Percentiles rank a stretch among this genome's conserved stretches.
Conservation (phyloP, 352 stramenopile genomes). For the Peronospora belbahrii region DNA sequence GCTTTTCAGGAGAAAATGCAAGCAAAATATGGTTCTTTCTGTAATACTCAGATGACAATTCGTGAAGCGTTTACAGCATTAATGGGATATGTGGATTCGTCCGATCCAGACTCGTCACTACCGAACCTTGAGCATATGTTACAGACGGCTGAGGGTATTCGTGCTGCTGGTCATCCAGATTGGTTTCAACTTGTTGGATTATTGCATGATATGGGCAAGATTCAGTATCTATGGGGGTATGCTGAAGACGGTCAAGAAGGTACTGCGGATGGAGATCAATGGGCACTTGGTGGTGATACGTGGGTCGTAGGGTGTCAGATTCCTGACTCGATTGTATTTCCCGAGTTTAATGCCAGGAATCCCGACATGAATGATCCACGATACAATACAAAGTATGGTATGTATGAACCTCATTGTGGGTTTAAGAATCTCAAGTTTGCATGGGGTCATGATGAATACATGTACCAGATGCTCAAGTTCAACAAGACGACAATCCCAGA, state of each 20-base stretch:
- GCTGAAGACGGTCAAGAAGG: slow-evolving; percentile 83
- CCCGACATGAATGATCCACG: slow-evolving; percentile 80
- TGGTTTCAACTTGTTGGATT: slow-evolving; percentile 90
- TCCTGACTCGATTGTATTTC: slow-evolving; percentile 85
- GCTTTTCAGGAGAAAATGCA: slow-evolving; percentile 69
- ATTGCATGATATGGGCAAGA: slow-evolving; percentile 93
- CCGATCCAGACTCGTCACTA: slow-evolving; percentile 85
- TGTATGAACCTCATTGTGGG: slow-evolving; percentile 87
- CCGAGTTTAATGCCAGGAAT: slow-evolving; percentile 86
- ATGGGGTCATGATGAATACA: slow-evolving; percentile 91
- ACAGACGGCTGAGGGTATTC: slow-evolving; percentile 91
- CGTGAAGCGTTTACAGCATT: slow-evolving; percentile 87
- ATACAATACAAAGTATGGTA: slow-evolving; percentile 84
- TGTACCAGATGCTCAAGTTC: slow-evolving; percentile 90
- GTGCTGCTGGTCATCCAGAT: slow-evolving; percentile 82
- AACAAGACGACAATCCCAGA: slow-evolving; percentile 84
- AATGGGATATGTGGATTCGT: slow-evolving; percentile 90
- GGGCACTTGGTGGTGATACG: slow-evolving; percentile 90
- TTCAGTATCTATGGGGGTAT: slow-evolving; percentile 89
- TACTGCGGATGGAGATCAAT: slow-evolving; percentile 83
- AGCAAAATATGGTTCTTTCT: slow-evolving; percentile 60
- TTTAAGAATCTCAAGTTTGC: slow-evolving; percentile 86
- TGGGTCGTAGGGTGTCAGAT: slow-evolving; percentile 89
- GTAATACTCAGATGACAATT: slow-evolving; percentile 84
- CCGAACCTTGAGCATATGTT: slow-evolving; percentile 91